These are phyloP conservation scores for Penicillium sp. DNA, from an alignment of 2,329 filamentous ascomycete species.

Conservation along the genomic window DNA sequence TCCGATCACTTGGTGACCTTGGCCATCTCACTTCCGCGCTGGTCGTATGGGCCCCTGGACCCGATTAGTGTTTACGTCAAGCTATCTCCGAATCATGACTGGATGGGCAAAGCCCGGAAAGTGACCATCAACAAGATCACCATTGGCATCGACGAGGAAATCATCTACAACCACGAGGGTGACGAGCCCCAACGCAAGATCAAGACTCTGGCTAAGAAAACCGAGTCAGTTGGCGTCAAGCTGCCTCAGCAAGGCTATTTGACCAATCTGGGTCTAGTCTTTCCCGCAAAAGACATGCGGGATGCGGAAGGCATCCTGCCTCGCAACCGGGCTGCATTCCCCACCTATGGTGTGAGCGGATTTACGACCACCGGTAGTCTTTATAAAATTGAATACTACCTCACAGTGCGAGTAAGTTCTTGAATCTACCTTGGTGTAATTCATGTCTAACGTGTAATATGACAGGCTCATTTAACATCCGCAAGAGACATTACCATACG, in stretches of 20 bases:
- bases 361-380: slow-evolving; percentile 91
- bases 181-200: slow-evolving; percentile 88
- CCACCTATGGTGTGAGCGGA: slow-evolving; percentile 77
- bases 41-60: slow-evolving; percentile 94
- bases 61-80: slow-evolving; percentile 96
- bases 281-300: slow-evolving; percentile 80
- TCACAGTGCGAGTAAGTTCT: slow-evolving; percentile 75
- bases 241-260: slow-evolving; percentile 88
- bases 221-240: slow-evolving; percentile 72
- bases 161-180: slow-evolving; percentile 96
- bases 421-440: slow-evolving; percentile 10
- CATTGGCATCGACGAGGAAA: slow-evolving; percentile 90
- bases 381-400: slow-evolving; percentile 97
- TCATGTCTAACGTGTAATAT: slow-evolving; percentile 10
- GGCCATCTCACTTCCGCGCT: slow-evolving; percentile 84
- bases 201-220: slow-evolving; percentile 78
- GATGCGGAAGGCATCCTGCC: slow-evolving; percentile 84
- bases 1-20: slow-evolving; percentile 87
- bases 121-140: slow-evolving; percentile 94
- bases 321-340: slow-evolving; percentile 78
- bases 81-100: slow-evolving; percentile 84
- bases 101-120: slow-evolving; percentile 80
- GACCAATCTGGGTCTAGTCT: slow-evolving; percentile 84
- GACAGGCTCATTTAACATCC: slow-evolving; percentile 76
- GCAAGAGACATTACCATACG: slow-evolving; percentile 82